A percentile compares a stretch with the other conserved stretches of the same genome.
Conservation (phyloP, 2,329 filamentous ascomycete genomes). For the Penicillium brasilianum region DNA sequence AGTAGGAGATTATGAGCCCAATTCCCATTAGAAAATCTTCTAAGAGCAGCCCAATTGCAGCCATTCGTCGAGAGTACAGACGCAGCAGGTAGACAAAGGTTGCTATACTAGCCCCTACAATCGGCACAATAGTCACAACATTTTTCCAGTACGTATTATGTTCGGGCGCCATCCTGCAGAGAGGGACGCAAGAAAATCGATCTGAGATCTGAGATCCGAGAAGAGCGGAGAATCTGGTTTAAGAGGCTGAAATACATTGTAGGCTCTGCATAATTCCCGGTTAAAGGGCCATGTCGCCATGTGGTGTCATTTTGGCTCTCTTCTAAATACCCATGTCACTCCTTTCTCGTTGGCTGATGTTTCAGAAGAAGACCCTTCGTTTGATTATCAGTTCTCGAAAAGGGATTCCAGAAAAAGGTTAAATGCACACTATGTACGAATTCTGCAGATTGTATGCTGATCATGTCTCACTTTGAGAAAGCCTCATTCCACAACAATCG, state of each 20-base stretch:
- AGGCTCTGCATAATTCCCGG: background rate
- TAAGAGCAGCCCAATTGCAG: slow-evolving; percentile 6
- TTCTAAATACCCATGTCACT: background rate
- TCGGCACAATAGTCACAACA: slow-evolving; percentile 24
- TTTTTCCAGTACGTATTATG: slow-evolving; percentile 16
- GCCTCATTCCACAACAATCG: background rate
- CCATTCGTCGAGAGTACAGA: slow-evolving; percentile 19
- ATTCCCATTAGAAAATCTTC: slow-evolving; percentile 27
- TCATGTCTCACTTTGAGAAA: background rate
- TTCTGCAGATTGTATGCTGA: background rate
- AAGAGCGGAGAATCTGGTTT: background rate
- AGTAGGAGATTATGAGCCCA: slow-evolving; percentile 24
- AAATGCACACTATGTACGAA: background rate
- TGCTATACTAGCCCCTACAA: slow-evolving; percentile 21
- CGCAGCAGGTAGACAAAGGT: slow-evolving; percentile 25
- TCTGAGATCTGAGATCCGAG: background rate
- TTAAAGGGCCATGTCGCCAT: background rate
- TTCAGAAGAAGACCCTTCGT: background rate
- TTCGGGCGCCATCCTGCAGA: background rate
- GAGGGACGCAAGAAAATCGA: background rate
- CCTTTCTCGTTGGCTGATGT: background rate
- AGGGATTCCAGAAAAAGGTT: background rate
- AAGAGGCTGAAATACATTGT: background rate
- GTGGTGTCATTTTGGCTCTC: background rate
- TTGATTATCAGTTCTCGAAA: background rate